Evolutionary conservation across 345 rosid genomes (phyloP).

Genomic region (Draba incana): DNA sequence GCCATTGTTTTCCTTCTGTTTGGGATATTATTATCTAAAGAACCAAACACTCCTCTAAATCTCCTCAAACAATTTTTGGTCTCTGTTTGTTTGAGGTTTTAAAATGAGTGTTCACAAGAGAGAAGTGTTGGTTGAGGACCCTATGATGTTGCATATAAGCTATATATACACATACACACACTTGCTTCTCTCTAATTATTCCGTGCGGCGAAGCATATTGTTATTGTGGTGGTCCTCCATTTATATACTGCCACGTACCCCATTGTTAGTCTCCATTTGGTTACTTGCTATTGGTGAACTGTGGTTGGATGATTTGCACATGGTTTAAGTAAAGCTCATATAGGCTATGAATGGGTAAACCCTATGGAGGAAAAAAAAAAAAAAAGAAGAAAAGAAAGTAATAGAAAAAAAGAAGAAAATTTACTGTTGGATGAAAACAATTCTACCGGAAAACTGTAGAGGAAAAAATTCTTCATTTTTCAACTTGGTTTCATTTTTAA

Average conservation of each 20-base stretch:
- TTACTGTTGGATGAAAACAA: too few species aligned
- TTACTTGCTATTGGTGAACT: slow-evolving; percentile 24
- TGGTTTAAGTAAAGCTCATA: slow-evolving; percentile 19
- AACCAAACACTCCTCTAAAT: slow-evolving; percentile 43
- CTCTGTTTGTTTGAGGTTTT: slow-evolving; percentile 20
- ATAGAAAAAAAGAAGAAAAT: too few species aligned
- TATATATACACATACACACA: slow-evolving; percentile 43
- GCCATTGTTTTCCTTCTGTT: slow-evolving; percentile 48
- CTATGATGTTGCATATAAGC: slow-evolving; percentile 41
- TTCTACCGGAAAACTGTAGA: too few species aligned
- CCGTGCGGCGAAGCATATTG: slow-evolving; percentile 3
- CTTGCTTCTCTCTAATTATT: slow-evolving; percentile 24
- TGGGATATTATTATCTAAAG: slow-evolving; percentile 20
- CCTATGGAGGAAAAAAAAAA: too few species aligned
- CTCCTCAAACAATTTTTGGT: slow-evolving; percentile 31
- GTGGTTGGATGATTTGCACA: slow-evolving; percentile 29
- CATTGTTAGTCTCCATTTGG: neutral
- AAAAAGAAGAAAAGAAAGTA: too few species aligned
- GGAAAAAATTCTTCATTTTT: too few species aligned
- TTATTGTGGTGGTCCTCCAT: neutral
- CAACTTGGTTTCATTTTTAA: too few species aligned
- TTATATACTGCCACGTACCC: slow-evolving; percentile 18
- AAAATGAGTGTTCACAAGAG: slow-evolving; percentile 21
- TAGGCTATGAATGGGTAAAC: too few species aligned
- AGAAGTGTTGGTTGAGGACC: slow-evolving; percentile 43